Conservation (phyloP, 306 rosid species). For the Sicyos baderoa region DNA sequence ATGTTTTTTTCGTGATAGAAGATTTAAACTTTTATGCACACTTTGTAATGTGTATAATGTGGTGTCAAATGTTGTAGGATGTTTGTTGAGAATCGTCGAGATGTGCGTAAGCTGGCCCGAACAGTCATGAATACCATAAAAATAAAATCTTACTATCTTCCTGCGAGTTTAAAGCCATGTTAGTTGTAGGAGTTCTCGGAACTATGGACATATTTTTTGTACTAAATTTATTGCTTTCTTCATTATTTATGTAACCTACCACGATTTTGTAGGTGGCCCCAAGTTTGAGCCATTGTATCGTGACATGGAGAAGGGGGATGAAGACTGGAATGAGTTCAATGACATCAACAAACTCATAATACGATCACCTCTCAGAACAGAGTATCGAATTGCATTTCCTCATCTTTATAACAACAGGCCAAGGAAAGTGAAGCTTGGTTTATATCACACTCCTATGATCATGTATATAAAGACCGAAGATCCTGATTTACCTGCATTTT, state of each 20-base stretch:
- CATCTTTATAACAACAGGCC: constrained; percentile 99
- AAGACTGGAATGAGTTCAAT: constrained; percentile 99
- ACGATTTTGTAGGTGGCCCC: constrained; percentile 66
- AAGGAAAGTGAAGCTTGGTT: constrained; percentile 88
- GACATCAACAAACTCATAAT: constrained; percentile 96
- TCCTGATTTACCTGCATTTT: constrained; percentile 97
- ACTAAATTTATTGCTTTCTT: neutral
- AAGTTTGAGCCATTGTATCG: constrained; percentile 97
- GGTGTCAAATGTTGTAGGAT: neutral
- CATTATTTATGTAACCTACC: neutral
- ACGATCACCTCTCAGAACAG: constrained; percentile 97
- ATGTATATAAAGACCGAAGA: constrained; percentile 97
- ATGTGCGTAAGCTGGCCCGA: too few species aligned
- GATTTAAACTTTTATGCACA: neutral
- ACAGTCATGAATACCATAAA: neutral
- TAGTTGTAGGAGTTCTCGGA: neutral
- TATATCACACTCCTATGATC: constrained; percentile 92
- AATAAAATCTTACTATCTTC: neutral
- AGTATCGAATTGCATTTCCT: constrained; percentile 94
- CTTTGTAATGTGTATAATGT: neutral
- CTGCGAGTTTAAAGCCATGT: constrained; percentile 1
- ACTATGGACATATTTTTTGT: neutral
- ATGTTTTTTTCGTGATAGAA: neutral
- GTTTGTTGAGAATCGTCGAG: too few species aligned
- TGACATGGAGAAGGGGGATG: constrained; percentile 99